Evolutionary conservation across 345 rosid species (phyloP), one percentile per base, ranked within the genome.

Genomic region (Camelina neglecta): DNA sequence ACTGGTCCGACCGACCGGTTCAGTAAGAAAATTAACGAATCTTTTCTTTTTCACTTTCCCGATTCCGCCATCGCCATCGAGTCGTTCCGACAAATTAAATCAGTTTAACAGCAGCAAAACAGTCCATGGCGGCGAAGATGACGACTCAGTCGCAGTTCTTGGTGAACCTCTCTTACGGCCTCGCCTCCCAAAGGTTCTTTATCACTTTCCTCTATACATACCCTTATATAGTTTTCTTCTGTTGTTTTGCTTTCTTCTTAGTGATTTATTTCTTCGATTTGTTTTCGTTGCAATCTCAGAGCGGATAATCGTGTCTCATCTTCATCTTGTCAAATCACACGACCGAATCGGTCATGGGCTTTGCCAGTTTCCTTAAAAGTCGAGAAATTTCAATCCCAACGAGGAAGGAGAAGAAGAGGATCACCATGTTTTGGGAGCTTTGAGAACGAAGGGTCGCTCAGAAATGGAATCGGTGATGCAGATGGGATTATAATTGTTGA

Each of bases 401-500:
- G 66, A 71, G 56, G 15, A 58, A 49, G 7, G 5, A 59, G 63
- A 59, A 72, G 72, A 72, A 72, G 72, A 72, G 69, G 50, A 21
- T 76, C 59, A 7, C 64, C 79, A 53, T 71, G 85, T 67, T 66
- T 77, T 1, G 66, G 26, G 74, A 77, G 75, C 53, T 59, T 65
- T 1, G 83, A 69, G 36, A 75, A 67, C 61, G 70, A 79, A 11
- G 85, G 84, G 41, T 67, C 75, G 58, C 35, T 69, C 21, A 65
- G 11, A 70, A 69, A 45, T 24, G 81, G 86, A 20, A 56, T 87
- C 7, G 77, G 96, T 55, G 85, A 80, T 49, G 74, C 64, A 50
- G 97, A 94, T 71, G 97, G 91, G 39, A 73, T 94, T 51, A 84
- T 94, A 78, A 90, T 94, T 21, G 97, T 94, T 8, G 98, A 94